phyloP scores from a whole-genome alignment of 1,284 basidiomycete genomes.

The Phellinidium pouzarii region DNA sequence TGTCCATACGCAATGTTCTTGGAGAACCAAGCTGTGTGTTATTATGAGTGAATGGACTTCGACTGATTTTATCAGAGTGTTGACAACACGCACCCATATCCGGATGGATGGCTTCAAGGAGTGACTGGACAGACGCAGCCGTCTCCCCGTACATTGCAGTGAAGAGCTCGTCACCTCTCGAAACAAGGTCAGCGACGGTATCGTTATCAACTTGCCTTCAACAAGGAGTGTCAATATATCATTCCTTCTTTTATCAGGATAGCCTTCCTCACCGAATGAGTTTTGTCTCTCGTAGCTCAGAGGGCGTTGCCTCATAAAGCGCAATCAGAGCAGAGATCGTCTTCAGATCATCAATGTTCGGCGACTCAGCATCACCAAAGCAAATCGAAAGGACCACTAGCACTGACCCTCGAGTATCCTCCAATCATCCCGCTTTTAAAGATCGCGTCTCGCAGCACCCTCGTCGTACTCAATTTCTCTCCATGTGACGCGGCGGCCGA shows the following conservation, averaged over 20 bases:
- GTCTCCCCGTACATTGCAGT: conserved; percentile 18
- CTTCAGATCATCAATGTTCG: conserved; percentile 23
- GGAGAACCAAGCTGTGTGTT: conserved; percentile 14
- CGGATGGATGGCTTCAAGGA: conserved; percentile 22
- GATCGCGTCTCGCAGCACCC: conserved; percentile 47
- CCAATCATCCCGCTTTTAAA: conserved; percentile 49
- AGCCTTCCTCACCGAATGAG: conserved; percentile 33
- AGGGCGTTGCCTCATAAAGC: conserved; percentile 37
- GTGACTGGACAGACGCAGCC: conserved; percentile 15
- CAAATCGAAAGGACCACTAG: not conserved
- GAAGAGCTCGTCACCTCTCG: conserved; percentile 15
- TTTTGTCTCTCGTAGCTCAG: conserved; percentile 32
- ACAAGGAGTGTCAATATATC: not conserved
- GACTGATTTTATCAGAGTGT: not conserved
- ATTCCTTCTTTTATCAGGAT: not conserved
- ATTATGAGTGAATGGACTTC: not conserved
- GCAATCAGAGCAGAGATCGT: conserved; percentile 40
- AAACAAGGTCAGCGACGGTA: conserved; percentile 8
- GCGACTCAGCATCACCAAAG: not conserved
- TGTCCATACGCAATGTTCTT: conserved; percentile 28
- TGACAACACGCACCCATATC: conserved; percentile 17
- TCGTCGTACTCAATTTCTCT: conserved; percentile 35
- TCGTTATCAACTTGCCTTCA: conserved; percentile 17
- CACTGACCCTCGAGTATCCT: conserved; percentile 44
- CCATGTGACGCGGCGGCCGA: conserved; percentile 24